Evolutionary conservation across 345 rosid species (phyloP), one percentile per base, ranked within the genome.

Genomic region (Populus deltoides): DNA sequence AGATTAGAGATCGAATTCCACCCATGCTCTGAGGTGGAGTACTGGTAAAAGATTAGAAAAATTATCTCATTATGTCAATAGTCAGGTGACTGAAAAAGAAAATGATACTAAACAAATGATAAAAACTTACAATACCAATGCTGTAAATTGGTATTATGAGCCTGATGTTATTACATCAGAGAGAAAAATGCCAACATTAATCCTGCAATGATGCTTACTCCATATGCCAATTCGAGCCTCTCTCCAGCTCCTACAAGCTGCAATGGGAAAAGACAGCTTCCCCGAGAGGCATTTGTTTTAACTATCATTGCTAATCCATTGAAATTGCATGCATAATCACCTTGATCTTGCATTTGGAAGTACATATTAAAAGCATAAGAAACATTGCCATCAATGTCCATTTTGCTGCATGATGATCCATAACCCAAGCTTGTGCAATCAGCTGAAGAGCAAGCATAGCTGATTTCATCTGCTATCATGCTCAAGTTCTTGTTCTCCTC

Each of bases 301-400:
- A 84, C 82, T 8, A 94, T 63, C 71, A 65, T 72, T 1, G 80
- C 99, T 70, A 87, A 36, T 2, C 98, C 97, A 18, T 82, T 65
- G 82, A 96, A 96, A 41, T 89, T 82, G 70, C 99, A 97, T 1
- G 93, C 86, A 25, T 81, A 77, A 2, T 83, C 89, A 6, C 85
- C 85, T 79, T 94, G 99, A 67, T 85, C 81, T 3, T 86, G 81
- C 31, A 81, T 75, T 53, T 96, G 99, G 72, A 41, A 94, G 71
- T 81, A 89, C 90, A 85, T 88, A 77, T 94, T 97, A 66, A 97
- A 94, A 1, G 97, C 97, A 27, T 89, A 94, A 7, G 98, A 97
- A 12, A 73, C 47, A 72, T 79, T 89, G 3, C 78, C 83, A 2
- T 24, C 8, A 18, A n/a, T 5, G 27, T 81, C 86, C 65, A 90